A percentile compares a stretch with the other conserved stretches of the same genome.
These are phyloP conservation scores for Acarospora socialis DNA, from an alignment of 2,329 filamentous ascomycete species.

Conservation along the genomic window DNA sequence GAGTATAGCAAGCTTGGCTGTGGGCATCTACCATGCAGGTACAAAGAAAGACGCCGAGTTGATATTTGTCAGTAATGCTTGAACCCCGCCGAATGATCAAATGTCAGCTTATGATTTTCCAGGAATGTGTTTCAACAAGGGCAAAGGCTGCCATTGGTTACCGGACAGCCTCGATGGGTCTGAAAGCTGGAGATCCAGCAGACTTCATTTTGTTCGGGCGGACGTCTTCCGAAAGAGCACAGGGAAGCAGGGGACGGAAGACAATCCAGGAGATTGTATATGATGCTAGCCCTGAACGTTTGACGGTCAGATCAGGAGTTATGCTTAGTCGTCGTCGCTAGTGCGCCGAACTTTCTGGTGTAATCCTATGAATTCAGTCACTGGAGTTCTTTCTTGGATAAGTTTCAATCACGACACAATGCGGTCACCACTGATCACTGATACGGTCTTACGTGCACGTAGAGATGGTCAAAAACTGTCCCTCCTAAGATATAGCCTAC, in stretches of 20 bases:
- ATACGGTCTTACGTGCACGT: no score
- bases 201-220: conserved; percentile 9
- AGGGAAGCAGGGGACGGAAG: conserved; percentile 3
- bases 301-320: no score
- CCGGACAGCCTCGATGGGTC: not conserved
- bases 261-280: conserved; percentile 11
- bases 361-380: no score
- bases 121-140: conserved; percentile 11
- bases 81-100: not conserved
- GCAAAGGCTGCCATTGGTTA: conserved; percentile 11
- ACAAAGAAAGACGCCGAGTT: conserved; percentile 43
- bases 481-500: no score
- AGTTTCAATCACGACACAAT: no score
- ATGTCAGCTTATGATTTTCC: not conserved
- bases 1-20: conserved; percentile 45
- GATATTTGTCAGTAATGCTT: conserved; percentile 31
- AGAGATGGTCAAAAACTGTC: no score
- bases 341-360: no score
- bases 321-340: no score
- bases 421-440: no score
- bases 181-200: conserved; percentile 5
- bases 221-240: not conserved
- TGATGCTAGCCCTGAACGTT: no score
- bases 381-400: no score
- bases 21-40: conserved; percentile 54